Percentiles rank a stretch among this genome's conserved stretches.
These are phyloP conservation scores for Salix arbutifolia DNA, from an alignment of 345 rosid species.

Conservation along the genomic window DNA sequence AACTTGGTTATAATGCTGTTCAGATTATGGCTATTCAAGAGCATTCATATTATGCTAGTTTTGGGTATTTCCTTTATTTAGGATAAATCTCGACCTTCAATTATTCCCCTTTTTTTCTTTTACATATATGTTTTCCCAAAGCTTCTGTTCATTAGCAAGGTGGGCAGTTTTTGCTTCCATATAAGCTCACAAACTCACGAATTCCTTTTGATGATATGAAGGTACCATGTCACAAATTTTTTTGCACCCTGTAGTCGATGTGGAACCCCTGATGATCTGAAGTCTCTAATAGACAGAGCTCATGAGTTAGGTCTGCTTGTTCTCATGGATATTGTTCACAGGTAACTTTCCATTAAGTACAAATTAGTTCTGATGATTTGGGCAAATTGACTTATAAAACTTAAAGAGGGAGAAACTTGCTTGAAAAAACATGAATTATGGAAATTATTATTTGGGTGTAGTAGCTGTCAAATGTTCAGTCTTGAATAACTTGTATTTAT, in stretches of 20 bases:
- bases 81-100: background rate
- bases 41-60: slow-evolving; percentile 95
- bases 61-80: slow-evolving; percentile 58
- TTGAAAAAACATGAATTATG: background rate
- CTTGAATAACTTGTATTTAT: too few relatives aligned
- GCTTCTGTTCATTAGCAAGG: background rate
- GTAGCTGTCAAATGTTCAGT: background rate
- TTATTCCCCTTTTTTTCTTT: background rate
- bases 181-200: slow-evolving; percentile 10
- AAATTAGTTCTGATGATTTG: background rate
- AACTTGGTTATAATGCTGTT: slow-evolving; percentile 89
- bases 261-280: slow-evolving; percentile 97
- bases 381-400: background rate
- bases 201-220: slow-evolving; percentile 38
- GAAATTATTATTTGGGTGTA: background rate
- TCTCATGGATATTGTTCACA: slow-evolving; percentile 98
- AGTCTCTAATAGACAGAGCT: slow-evolving; percentile 89
- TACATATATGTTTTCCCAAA: background rate
- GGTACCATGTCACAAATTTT: slow-evolving; percentile 94
- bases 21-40: slow-evolving; percentile 99
- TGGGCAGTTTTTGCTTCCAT: slow-evolving; percentile 5
- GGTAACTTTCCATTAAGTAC: slow-evolving; percentile 36
- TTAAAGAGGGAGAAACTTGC: too few relatives aligned
- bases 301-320: slow-evolving; percentile 92
- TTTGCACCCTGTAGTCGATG: slow-evolving; percentile 96